phyloP scores from a whole-genome alignment of 352 stramenopile species.

The Chrysophaeum taylorii region DNA sequence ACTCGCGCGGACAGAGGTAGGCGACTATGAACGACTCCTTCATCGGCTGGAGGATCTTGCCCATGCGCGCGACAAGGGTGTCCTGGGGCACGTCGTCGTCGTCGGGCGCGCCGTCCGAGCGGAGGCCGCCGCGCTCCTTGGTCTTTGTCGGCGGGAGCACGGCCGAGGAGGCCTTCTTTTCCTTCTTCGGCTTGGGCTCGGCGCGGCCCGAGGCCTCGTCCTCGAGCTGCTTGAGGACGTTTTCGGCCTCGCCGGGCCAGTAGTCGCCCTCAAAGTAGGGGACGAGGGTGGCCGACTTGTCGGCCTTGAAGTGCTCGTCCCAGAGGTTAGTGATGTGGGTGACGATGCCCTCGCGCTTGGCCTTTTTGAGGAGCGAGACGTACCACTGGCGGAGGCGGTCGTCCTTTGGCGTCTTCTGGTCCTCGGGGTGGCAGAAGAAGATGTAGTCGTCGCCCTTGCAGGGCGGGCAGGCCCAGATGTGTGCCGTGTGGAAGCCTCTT shows the following conservation, averaged over 20 bases:
- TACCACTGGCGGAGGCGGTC: conserved; percentile 86
- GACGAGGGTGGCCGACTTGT: conserved; percentile 67
- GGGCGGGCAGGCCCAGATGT: conserved; percentile 98
- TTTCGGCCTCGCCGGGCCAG: conserved; percentile 92
- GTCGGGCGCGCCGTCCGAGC: background rate
- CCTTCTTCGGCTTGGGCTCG: too few species aligned
- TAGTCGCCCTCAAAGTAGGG: conserved; percentile 99
- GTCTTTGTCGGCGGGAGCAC: too few species aligned
- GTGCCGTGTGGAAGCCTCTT: conserved; percentile 90
- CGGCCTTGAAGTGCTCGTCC: conserved; percentile 74
- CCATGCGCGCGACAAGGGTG: conserved; percentile 92
- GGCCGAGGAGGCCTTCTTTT: too few species aligned
- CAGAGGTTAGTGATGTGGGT: conserved; percentile 90
- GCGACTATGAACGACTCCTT: conserved; percentile 98
- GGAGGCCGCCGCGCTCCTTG: too few species aligned
- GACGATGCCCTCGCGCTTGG: conserved; percentile 58
- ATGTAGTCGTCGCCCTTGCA: conserved; percentile 99
- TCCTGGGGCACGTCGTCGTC: too few species aligned
- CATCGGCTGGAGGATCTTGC: conserved; percentile 92
- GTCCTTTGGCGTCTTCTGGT: conserved; percentile 96
- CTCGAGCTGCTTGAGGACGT: conserved; percentile 95
- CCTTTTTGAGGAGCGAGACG: conserved; percentile 52
- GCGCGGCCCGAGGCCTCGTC: conserved; percentile 40
- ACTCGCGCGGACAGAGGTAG: conserved; percentile 60
- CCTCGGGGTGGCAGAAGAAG: conserved; percentile 94